phyloP scores from a whole-genome alignment of 306 rosid genomes.

The Cucumis melo region DNA sequence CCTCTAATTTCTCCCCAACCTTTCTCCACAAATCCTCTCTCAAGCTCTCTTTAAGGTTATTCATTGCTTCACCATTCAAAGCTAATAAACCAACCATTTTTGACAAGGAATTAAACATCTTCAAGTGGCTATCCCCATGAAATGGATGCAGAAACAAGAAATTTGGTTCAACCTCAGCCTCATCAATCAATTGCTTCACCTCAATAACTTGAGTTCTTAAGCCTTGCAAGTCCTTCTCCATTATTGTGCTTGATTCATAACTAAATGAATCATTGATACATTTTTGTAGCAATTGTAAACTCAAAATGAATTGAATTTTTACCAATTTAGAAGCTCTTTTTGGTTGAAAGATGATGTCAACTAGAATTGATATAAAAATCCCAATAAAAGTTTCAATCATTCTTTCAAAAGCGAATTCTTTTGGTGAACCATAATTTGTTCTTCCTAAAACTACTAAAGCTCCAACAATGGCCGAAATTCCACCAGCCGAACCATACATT shows the following conservation, averaged over 20 bases:
- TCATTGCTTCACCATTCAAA: constrained; percentile 28
- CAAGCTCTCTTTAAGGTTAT: constrained; percentile 14
- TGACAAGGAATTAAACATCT: constrained; percentile 33
- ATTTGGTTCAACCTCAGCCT: constrained; percentile 57
- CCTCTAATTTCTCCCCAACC: constrained; percentile 13
- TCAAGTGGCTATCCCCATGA: constrained; percentile 23
- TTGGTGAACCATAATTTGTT: constrained; percentile 39
- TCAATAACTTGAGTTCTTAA: constrained; percentile 21
- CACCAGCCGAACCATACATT: constrained; percentile 64
- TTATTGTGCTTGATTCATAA: background rate
- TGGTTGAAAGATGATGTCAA: constrained; percentile 42
- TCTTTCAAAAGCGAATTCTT: constrained; percentile 48
- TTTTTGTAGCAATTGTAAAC: constrained; percentile 20
- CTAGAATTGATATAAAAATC: constrained; percentile 26
- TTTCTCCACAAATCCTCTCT: constrained; percentile 19
- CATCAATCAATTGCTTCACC: constrained; percentile 25
- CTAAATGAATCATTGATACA: constrained; percentile 24
- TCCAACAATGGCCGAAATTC: constrained; percentile 53
- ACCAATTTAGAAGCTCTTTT: constrained; percentile 41
- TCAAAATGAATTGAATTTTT: constrained; percentile 24
- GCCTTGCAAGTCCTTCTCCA: background rate
- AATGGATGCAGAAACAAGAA: constrained; percentile 53
- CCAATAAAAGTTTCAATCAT: constrained; percentile 56
- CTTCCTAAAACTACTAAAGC: constrained; percentile 49
- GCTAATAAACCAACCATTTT: constrained; percentile 26